A percentile compares a stretch with the other conserved stretches of the same genome.
These are phyloP conservation scores for Aureobasidium leucospermi DNA, from an alignment of 2,329 filamentous ascomycete genomes.

Conservation along the genomic window DNA sequence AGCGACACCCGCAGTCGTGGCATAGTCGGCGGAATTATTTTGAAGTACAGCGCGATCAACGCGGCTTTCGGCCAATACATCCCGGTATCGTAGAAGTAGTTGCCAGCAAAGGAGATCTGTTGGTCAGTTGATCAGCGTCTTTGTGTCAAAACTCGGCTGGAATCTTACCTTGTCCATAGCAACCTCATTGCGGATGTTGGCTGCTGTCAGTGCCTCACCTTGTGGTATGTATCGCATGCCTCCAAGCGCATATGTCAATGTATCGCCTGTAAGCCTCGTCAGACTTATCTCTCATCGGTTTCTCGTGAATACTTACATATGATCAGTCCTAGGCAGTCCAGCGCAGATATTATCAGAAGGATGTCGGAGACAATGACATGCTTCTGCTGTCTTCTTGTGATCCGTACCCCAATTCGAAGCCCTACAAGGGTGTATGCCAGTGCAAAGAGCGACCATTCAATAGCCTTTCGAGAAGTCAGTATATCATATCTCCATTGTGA, in stretches of 20 bases:
- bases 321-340: neutral
- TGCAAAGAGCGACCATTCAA: conserved; percentile 2
- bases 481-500: neutral
- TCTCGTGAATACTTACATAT: neutral
- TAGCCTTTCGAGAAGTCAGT: neutral
- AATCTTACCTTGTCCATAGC: neutral
- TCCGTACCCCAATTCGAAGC: neutral
- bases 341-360: neutral
- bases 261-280: neutral
- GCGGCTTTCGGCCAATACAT: conserved; percentile 8
- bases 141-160: neutral
- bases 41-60: conserved; percentile 3
- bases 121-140: neutral
- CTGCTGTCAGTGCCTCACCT: neutral
- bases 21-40: conserved; percentile 2
- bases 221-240: neutral
- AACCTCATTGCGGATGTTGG: neutral
- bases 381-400: neutral
- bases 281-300: neutral
- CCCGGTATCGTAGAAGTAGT: conserved; percentile 4
- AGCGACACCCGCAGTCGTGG: neutral
- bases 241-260: conserved; percentile 3
- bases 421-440: neutral
- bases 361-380: conserved; percentile 3
- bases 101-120: neutral